These are phyloP conservation scores for Phytophthora colocasiae DNA, from an alignment of 352 stramenopile species.

Conservation along the genomic window DNA sequence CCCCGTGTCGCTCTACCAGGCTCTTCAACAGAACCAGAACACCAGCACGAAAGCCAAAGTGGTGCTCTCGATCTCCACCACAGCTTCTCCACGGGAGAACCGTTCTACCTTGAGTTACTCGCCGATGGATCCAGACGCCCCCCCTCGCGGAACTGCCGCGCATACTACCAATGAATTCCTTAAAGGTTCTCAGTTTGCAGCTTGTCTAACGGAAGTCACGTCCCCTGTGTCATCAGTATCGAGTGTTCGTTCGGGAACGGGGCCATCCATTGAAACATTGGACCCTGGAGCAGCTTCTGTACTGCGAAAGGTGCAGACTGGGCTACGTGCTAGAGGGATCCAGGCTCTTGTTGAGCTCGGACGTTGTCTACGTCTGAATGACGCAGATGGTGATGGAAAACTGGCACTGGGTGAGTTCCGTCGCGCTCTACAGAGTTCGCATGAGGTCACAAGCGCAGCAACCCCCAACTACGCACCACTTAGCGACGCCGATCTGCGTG, in stretches of 20 bases:
- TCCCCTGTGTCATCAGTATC: constrained; percentile 24
- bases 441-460: constrained; percentile 32
- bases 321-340: constrained; percentile 63
- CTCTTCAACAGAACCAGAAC: constrained; percentile 54
- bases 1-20: constrained; percentile 60
- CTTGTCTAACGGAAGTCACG: constrained; percentile 63
- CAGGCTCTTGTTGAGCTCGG: constrained; percentile 71
- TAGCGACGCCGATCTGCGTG: constrained; percentile 74
- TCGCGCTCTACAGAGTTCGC: constrained; percentile 55
- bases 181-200: constrained; percentile 70
- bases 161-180: constrained; percentile 70
- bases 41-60: constrained; percentile 30
- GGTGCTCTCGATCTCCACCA: constrained; percentile 42
- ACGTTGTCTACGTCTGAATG: constrained; percentile 70
- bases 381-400: constrained; percentile 68
- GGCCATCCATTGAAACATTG: constrained; percentile 28
- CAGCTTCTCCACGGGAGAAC: constrained; percentile 29
- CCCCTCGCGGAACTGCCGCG: constrained; percentile 41
- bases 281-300: constrained; percentile 69
- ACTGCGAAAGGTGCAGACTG: constrained; percentile 52
- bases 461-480: constrained; percentile 34
- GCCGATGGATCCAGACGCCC: constrained; percentile 36
- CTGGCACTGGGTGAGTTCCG: constrained; percentile 86
- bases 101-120: constrained; percentile 6
- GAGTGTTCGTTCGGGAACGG: constrained; percentile 16